Evolutionary conservation across 75 land plant species (phyloP).

Genomic region (Chamaecyparis obtusa): DNA sequence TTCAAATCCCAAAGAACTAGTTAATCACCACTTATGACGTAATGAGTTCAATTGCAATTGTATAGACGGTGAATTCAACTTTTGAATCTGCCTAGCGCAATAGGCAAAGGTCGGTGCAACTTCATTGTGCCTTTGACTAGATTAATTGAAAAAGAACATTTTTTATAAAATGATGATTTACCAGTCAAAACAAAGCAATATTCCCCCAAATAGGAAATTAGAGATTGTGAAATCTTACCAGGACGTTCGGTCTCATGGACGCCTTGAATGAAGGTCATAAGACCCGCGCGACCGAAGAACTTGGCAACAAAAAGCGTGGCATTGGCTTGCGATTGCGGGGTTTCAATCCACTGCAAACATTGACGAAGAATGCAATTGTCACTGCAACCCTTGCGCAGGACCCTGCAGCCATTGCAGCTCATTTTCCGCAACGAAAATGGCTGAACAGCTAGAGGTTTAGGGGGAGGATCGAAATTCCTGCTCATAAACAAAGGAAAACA

Average conservation of each 20-base stretch:
- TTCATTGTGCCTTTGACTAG: too few relatives aligned
- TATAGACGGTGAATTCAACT: too few relatives aligned
- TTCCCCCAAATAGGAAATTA: too few relatives aligned
- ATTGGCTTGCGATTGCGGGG: slow-evolving; percentile 33
- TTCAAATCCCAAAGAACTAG: too few relatives aligned
- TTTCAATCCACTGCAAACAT: slow-evolving; percentile 42
- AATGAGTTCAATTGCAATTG: too few relatives aligned
- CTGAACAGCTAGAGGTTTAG: neutral
- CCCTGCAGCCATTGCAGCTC: slow-evolving; percentile 57
- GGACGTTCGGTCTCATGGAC: slow-evolving; percentile 28
- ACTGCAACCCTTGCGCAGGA: slow-evolving; percentile 49
- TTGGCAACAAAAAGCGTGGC: slow-evolving; percentile 53
- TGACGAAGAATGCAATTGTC: slow-evolving; percentile 39
- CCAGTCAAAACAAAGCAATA: too few relatives aligned
- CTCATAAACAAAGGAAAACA: neutral
- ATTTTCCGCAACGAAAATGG: slow-evolving; percentile 17
- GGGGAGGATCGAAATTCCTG: neutral
- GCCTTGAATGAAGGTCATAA: slow-evolving; percentile 34
- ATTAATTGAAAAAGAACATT: too few relatives aligned
- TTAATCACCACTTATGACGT: too few relatives aligned
- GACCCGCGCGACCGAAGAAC: slow-evolving; percentile 50
- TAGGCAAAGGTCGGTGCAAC: too few relatives aligned
- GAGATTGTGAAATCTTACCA: slow-evolving; percentile 8
- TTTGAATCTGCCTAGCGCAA: too few relatives aligned
- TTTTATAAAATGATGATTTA: too few relatives aligned